Evolutionary conservation across 192 early-diverging fungal genomes (phyloP).

Genomic region (Mortierella claussenii): DNA sequence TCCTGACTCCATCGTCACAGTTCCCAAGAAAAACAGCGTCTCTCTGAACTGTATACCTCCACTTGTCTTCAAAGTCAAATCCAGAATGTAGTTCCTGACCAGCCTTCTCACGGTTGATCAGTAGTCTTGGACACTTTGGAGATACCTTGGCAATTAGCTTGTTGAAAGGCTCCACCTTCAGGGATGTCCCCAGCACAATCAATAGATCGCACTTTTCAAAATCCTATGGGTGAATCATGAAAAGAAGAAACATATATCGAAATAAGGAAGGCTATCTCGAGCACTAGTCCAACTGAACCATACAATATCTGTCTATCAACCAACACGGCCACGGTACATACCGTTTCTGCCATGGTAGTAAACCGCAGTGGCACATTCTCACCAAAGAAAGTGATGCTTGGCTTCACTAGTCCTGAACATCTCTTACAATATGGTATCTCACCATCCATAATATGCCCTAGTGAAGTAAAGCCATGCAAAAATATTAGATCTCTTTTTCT

Average conservation of each 20-base stretch:
- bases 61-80: conserved; percentile 85
- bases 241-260: not conserved
- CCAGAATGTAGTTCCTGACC: conserved; percentile 72
- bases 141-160: conserved; percentile 75
- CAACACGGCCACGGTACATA: no score
- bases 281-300: no score
- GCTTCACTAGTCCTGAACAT: conserved; percentile 87
- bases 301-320: no score
- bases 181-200: conserved; percentile 93
- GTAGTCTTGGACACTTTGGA: conserved; percentile 77
- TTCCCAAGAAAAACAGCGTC: conserved; percentile 86
- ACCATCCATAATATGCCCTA: conserved; percentile 62
- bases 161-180: conserved; percentile 93
- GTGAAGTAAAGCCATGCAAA: not conserved
- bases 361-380: conserved; percentile 87
- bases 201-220: conserved; percentile 84
- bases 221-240: conserved; percentile 54
- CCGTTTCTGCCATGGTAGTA: conserved; percentile 42
- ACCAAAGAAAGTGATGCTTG: conserved; percentile 97
- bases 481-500: conserved; percentile 6
- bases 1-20: conserved; percentile 82
- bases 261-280: no score
- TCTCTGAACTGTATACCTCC: conserved; percentile 66
- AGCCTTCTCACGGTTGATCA: conserved; percentile 90
- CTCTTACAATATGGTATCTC: conserved; percentile 75